Percentiles rank a stretch among this genome's conserved stretches.
These are phyloP conservation scores for Arachnomyces sp. DNA, from an alignment of 2,329 filamentous ascomycete species.

Conservation along the genomic window DNA sequence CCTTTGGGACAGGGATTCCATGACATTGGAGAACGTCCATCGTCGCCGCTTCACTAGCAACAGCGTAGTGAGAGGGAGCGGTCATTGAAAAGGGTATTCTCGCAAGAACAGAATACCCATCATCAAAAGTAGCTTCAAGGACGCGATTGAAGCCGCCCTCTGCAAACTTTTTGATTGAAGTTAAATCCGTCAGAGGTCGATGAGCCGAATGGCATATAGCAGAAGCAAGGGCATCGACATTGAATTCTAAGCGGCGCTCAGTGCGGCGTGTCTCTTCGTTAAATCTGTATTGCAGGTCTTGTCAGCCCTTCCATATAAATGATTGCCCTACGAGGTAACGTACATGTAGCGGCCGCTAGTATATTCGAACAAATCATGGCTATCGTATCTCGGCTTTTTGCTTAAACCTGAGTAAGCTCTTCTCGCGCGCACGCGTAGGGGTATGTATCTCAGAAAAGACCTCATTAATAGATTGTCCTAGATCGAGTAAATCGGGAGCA, in stretches of 20 bases:
- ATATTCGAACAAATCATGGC: constrained; percentile 13
- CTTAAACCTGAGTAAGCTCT: no score
- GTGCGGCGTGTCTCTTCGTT: constrained; percentile 14
- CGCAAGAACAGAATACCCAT: constrained; percentile 15
- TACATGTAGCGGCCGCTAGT: constrained; percentile 19
- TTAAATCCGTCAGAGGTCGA: constrained; percentile 10
- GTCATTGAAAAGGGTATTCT: constrained; percentile 18
- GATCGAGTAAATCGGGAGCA: no score
- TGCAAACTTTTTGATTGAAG: constrained; percentile 9
- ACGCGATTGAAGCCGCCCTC: constrained; percentile 4
- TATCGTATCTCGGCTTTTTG: no score
- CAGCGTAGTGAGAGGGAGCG: constrained; percentile 14
- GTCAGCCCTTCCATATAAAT: background rate
- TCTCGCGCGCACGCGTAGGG: no score
- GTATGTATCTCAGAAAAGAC: no score
- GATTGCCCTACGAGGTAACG: constrained; percentile 3
- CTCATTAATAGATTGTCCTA: no score
- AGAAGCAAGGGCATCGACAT: constrained; percentile 14
- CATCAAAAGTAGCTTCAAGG: constrained; percentile 15
- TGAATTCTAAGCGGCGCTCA: constrained; percentile 15
- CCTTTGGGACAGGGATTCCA: constrained; percentile 14
- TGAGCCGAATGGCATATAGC: constrained; percentile 9
- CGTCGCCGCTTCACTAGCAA: constrained; percentile 20
- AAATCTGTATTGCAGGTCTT: constrained; percentile 2
- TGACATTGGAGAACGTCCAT: constrained; percentile 16